phyloP scores from a whole-genome alignment of 805 yeast species.

The Myxozyma kluyveri region DNA sequence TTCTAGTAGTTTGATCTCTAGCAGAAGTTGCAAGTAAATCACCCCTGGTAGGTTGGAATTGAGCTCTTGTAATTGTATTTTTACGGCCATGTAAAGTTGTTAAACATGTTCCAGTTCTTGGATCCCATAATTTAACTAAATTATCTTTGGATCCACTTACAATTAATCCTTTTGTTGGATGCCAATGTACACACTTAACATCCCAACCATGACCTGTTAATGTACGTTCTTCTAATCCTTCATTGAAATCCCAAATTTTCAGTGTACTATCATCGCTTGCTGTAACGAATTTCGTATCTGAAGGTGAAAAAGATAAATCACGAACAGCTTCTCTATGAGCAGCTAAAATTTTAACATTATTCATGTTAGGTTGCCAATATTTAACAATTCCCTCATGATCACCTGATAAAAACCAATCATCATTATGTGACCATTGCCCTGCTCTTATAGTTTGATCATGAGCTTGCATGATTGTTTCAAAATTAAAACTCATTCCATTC shows the following conservation, averaged over 20 bases:
- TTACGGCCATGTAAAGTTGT: slow-evolving; percentile 87
- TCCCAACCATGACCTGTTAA: slow-evolving; percentile 98
- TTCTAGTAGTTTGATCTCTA: slow-evolving; percentile 81
- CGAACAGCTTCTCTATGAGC: slow-evolving; percentile 81
- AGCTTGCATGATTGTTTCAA: slow-evolving; percentile 97
- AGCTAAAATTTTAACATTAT: slow-evolving; percentile 78
- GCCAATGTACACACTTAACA: slow-evolving; percentile 97
- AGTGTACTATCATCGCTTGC: slow-evolving; percentile 88
- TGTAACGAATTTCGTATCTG: slow-evolving; percentile 87
- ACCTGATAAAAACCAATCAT: slow-evolving; percentile 91
- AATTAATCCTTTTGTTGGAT: slow-evolving; percentile 76
- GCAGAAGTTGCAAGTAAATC: slow-evolving; percentile 79
- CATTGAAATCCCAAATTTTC: slow-evolving; percentile 93
- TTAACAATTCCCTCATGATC: slow-evolving; percentile 89
- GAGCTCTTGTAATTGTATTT: slow-evolving; percentile 83
- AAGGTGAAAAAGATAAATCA: slow-evolving; percentile 85
- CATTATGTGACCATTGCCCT: slow-evolving; percentile 78
- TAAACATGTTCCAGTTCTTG: slow-evolving; percentile 69
- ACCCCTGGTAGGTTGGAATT: slow-evolving; percentile 81
- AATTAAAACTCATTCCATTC: slow-evolving; percentile 93
- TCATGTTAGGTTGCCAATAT: slow-evolving; percentile 97
- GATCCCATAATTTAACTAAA: slow-evolving; percentile 92
- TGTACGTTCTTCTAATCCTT: slow-evolving; percentile 75
- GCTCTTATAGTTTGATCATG: slow-evolving; percentile 88
- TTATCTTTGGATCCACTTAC: slow-evolving; percentile 96